Percentiles rank a stretch among this genome's conserved stretches.
phyloP scores from a whole-genome alignment of 129 eudicot genomes.

The Tagetes erecta region DNA sequence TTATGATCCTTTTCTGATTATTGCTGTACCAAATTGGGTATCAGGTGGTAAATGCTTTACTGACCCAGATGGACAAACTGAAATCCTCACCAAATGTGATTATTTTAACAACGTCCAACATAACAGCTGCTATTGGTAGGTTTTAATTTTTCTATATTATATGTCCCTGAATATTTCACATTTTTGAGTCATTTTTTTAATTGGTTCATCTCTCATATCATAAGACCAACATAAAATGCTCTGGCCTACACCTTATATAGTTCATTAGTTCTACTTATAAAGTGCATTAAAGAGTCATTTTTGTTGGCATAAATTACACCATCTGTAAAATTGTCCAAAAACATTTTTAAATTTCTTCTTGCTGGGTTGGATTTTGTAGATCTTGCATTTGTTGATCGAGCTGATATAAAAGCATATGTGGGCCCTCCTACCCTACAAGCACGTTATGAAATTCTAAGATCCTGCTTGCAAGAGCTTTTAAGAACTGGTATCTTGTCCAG shows the following conservation, averaged over 20 bases:
- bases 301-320: background rate
- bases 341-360: background rate
- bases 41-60: constrained; percentile 95
- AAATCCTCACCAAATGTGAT: constrained; percentile 91
- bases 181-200: background rate
- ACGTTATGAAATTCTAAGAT: constrained; percentile 86
- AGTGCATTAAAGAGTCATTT: background rate
- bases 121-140: constrained; percentile 96
- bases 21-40: constrained; percentile 29
- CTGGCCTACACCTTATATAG: background rate
- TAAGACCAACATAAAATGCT: constrained; percentile 6
- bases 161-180: background rate
- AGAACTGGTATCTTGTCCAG: constrained; percentile 72
- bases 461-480: constrained; percentile 86
- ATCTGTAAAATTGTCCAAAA: constrained; percentile 9
- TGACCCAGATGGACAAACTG: constrained; percentile 94
- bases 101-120: constrained; percentile 86
- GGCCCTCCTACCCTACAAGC: constrained; percentile 99
- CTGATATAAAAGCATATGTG: constrained; percentile 97
- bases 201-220: background rate
- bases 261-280: background rate
- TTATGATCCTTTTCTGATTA: constrained; percentile 17
- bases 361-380: constrained; percentile 50
- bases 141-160: background rate
- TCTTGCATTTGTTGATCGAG: constrained; percentile 97